A percentile compares a stretch with the other conserved stretches of the same genome.
These are phyloP conservation scores for Hyaloscypha variabilis DNA, from an alignment of 495 filamentous ascomycete species.

Conservation along the genomic window DNA sequence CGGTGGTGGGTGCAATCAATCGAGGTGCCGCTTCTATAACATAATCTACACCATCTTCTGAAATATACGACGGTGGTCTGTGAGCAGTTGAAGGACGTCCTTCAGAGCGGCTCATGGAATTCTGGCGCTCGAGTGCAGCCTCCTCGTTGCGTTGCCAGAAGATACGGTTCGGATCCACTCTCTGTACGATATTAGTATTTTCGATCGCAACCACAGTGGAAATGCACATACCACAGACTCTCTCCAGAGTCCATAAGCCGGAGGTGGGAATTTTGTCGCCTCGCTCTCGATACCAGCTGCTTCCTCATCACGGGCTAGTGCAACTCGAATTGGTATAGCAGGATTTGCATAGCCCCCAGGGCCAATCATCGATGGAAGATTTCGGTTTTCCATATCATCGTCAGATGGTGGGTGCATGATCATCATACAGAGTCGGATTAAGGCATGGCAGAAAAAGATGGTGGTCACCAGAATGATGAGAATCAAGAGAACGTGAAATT, in stretches of 20 bases:
- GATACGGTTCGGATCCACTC: conserved; percentile 77
- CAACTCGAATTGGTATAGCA: conserved; percentile 61
- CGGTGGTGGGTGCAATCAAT: conserved; percentile 46
- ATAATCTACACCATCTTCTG: conserved; percentile 72
- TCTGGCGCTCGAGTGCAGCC: conserved; percentile 28
- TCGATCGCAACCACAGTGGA: not conserved
- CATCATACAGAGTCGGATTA: conserved; percentile 72
- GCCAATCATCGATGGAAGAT: conserved; percentile 44
- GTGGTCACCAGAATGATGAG: conserved; percentile 71
- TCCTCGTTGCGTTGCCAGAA: conserved; percentile 69
- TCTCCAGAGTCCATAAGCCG: conserved; percentile 87
- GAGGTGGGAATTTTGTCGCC: conserved; percentile 65
- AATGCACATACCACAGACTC: conserved; percentile 72
- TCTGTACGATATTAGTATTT: conserved; percentile 41
- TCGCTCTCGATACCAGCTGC: conserved; percentile 52
- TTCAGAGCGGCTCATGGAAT: conserved; percentile 21
- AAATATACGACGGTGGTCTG: conserved; percentile 72
- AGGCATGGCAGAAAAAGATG: conserved; percentile 78
- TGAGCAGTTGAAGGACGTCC: conserved; percentile 31
- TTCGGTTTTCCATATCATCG: conserved; percentile 26
- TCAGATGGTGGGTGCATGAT: conserved; percentile 38
- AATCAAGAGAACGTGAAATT: conserved; percentile 76
- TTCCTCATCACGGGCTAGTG: conserved; percentile 65
- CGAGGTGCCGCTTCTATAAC: conserved; percentile 63
- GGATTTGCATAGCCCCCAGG: conserved; percentile 64